Conservation (phyloP, 139 green algal genomes). For the Desmodesmus armatus region DNA sequence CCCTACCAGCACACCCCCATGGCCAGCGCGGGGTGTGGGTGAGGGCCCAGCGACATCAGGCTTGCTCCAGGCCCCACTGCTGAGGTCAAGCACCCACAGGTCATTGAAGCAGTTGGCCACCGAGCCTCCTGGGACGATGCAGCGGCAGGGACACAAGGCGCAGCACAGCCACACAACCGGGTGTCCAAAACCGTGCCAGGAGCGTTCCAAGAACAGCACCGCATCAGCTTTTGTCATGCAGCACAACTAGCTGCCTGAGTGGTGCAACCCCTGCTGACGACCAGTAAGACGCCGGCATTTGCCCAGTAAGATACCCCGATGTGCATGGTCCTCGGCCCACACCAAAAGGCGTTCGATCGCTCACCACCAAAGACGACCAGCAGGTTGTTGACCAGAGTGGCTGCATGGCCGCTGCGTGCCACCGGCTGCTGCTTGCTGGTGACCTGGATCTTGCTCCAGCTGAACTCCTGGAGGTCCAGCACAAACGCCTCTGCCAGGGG, state of each 20-base stretch:
- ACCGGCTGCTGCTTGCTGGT: constrained; percentile 55
- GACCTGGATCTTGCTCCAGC: constrained; percentile 6
- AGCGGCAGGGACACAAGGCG: neutral
- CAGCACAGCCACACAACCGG: neutral
- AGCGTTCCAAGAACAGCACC: too few species aligned
- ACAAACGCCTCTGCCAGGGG: constrained; percentile 75
- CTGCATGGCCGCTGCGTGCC: constrained; percentile 79
- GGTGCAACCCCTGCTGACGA: too few species aligned
- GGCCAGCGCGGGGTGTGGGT: constrained; percentile 82
- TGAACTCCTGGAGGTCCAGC: constrained; percentile 71
- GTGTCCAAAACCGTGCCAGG: neutral
- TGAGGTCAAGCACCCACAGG: constrained; percentile 85
- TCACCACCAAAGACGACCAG: constrained; percentile 65
- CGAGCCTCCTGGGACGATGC: constrained; percentile 72
- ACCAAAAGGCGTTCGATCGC: too few species aligned
- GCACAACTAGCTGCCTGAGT: too few species aligned
- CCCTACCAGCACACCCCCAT: constrained; percentile 74
- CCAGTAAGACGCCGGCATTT: neutral
- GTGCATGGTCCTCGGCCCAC: too few species aligned
- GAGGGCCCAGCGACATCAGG: constrained; percentile 50
- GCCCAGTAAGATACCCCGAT: neutral
- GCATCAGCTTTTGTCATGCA: neutral
- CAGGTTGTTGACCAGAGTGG: constrained; percentile 55
- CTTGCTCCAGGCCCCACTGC: constrained; percentile 72
- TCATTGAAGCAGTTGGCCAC: constrained; percentile 92